Evolutionary conservation across 2,329 filamentous ascomycete genomes (phyloP).

Genomic region (Tolypocladium inflatum): DNA sequence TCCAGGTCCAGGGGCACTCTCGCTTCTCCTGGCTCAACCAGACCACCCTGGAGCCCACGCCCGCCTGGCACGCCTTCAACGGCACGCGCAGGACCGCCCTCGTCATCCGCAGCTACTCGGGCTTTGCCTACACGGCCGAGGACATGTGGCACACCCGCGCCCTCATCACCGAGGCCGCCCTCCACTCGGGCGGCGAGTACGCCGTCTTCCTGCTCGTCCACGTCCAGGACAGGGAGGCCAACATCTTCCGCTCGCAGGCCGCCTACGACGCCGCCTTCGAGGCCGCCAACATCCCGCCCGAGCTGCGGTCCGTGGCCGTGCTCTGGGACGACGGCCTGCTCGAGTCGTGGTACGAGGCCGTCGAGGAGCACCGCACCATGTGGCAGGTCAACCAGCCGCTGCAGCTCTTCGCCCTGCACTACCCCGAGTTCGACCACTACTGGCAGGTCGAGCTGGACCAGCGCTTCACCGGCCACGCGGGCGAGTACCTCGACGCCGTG

Average conservation of each 20-base stretch:
- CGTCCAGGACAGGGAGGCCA: constrained; percentile 45
- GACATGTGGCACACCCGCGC: constrained; percentile 53
- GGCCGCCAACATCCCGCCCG: constrained; percentile 44
- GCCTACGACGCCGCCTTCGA: constrained; percentile 41
- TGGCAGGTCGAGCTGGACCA: constrained; percentile 37
- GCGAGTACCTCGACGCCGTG: constrained; percentile 17
- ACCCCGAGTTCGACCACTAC: constrained; percentile 24
- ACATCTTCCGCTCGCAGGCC: constrained; percentile 43
- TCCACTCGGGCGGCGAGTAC: constrained; percentile 55
- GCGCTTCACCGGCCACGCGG: constrained; percentile 22
- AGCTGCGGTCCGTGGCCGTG: constrained; percentile 60
- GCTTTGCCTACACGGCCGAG: constrained; percentile 50
- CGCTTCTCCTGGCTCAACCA: constrained; percentile 9
- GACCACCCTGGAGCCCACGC: neutral
- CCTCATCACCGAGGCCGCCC: constrained; percentile 51
- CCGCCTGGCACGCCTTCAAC: constrained; percentile 18
- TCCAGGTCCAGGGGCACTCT: constrained; percentile 7
- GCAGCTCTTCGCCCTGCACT: constrained; percentile 22
- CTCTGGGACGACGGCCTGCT: constrained; percentile 63
- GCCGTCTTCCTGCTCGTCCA: constrained; percentile 54
- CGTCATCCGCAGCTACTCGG: constrained; percentile 19
- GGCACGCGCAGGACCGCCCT: constrained; percentile 15
- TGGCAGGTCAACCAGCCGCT: constrained; percentile 23
- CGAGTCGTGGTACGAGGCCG: constrained; percentile 52
- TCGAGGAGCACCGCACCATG: constrained; percentile 39